Conservation (phyloP, 2,329 filamentous ascomycete genomes). For the Diplodia seriata region DNA sequence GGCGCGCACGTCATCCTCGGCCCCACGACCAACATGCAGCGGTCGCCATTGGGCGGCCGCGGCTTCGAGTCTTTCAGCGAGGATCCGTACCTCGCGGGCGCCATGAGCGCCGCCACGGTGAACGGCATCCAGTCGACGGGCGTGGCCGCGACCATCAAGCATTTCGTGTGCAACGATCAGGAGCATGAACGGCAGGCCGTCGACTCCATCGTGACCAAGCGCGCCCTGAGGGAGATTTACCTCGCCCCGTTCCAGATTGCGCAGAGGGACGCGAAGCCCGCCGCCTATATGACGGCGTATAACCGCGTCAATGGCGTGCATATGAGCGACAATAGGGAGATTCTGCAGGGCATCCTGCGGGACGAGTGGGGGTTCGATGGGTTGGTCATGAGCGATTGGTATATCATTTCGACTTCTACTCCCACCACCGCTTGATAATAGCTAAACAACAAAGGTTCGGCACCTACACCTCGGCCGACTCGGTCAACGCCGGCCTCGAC, state of each 20-base stretch:
- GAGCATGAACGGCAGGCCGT: conserved; percentile 72
- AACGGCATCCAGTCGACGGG: conserved; percentile 69
- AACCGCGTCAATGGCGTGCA: conserved; percentile 76
- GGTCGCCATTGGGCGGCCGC: conserved; percentile 78
- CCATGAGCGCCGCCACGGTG: conserved; percentile 67
- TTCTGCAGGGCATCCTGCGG: conserved; percentile 71
- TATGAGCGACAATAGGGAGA: conserved; percentile 68
- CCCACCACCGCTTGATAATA: too few species aligned
- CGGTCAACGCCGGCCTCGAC: conserved; percentile 47
- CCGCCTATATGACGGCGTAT: conserved; percentile 76
- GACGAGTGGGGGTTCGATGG: conserved; percentile 77
- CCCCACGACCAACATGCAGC: conserved; percentile 80
- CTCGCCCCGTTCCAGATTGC: conserved; percentile 70
- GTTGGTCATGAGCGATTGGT: conserved; percentile 71
- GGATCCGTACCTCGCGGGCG: conserved; percentile 71
- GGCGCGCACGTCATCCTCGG: conserved; percentile 76
- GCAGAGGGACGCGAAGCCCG: conserved; percentile 72
- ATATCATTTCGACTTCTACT: conserved; percentile 44
- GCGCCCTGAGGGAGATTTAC: conserved; percentile 65
- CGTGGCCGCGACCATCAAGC: conserved; percentile 75
- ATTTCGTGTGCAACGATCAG: conserved; percentile 71
- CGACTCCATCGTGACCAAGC: conserved; percentile 58
- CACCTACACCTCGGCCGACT: conserved; percentile 46
- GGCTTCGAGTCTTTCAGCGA: conserved; percentile 80
- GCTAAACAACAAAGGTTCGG: conserved; percentile 50